Percentiles rank a stretch among this genome's conserved stretches.
These are phyloP conservation scores for Zygosaccharomyces bisporus DNA, from an alignment of 805 yeast genomes.

Conservation along the genomic window DNA sequence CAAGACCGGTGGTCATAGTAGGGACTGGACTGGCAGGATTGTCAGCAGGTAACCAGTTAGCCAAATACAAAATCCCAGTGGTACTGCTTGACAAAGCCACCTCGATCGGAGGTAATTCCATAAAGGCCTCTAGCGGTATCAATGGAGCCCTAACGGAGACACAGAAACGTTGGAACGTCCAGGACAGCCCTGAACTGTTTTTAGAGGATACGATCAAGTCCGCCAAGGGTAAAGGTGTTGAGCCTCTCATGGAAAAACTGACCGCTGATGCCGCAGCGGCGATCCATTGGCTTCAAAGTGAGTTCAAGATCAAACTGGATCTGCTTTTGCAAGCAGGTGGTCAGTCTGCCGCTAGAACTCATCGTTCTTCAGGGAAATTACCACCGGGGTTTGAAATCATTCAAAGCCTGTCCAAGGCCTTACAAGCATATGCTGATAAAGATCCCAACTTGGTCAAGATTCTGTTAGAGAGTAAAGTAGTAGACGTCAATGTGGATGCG, in stretches of 20 bases:
- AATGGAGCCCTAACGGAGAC: slow-evolving; percentile 68
- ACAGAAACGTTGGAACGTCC: slow-evolving; percentile 47
- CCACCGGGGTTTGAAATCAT: slow-evolving; percentile 62
- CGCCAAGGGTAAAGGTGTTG: slow-evolving; percentile 58
- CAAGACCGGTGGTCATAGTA: slow-evolving; percentile 42
- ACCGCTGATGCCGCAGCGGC: slow-evolving; percentile 63
- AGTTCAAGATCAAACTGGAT: slow-evolving; percentile 58
- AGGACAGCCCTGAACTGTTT: slow-evolving; percentile 58
- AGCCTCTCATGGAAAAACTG: slow-evolving; percentile 54
- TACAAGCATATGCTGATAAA: slow-evolving; percentile 35
- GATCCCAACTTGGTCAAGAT: slow-evolving; percentile 36
- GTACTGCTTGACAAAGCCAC: slow-evolving; percentile 47
- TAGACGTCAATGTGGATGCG: slow-evolving; percentile 32
- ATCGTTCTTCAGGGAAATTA: slow-evolving; percentile 58
- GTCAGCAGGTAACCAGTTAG: slow-evolving; percentile 41
- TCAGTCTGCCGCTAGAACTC: slow-evolving; percentile 76
- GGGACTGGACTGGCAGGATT: slow-evolving; percentile 60
- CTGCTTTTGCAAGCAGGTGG: slow-evolving; percentile 78
- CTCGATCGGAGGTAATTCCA: slow-evolving; percentile 55
- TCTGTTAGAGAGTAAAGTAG: slow-evolving; percentile 39
- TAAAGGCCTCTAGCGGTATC: slow-evolving; percentile 60
- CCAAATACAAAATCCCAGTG: slow-evolving; percentile 40
- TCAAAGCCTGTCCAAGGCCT: slow-evolving; percentile 40
- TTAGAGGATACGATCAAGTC: slow-evolving; percentile 64
- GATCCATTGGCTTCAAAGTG: slow-evolving; percentile 66